phyloP scores from a whole-genome alignment of 2,329 filamentous ascomycete species.

The Fonsecaea pedrosoi region DNA sequence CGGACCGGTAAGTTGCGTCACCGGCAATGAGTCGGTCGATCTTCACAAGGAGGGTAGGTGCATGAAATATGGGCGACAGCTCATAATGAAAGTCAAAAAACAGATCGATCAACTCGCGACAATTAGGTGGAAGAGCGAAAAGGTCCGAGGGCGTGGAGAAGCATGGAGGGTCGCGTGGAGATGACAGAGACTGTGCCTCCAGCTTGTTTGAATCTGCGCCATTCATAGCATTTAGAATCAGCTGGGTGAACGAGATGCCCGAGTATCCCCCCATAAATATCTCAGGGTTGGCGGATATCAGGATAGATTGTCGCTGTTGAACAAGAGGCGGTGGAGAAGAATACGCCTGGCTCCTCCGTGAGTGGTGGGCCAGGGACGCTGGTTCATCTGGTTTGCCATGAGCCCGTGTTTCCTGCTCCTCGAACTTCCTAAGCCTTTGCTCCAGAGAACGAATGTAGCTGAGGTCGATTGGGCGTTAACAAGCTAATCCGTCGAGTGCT shows the following conservation, averaged over 20 bases:
- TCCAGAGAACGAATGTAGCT: background rate
- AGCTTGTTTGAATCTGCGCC: constrained; percentile 1
- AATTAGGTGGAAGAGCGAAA: background rate
- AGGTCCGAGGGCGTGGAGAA: background rate
- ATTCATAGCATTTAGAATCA: constrained; percentile 3
- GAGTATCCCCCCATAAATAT: constrained; percentile 2
- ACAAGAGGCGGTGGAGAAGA: background rate
- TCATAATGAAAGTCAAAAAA: constrained; percentile 5
- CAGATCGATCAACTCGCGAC: background rate
- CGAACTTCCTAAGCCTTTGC: constrained; percentile 3
- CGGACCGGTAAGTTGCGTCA: background rate
- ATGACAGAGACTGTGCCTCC: constrained; percentile 1
- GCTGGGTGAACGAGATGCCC: constrained; percentile 1
- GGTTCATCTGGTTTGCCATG: background rate
- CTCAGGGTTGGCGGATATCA: background rate
- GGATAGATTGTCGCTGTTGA: background rate
- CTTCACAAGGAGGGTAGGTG: background rate
- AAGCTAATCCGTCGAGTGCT: background rate
- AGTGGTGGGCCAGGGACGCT: background rate
- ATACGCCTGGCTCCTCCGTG: background rate
- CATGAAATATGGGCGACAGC: constrained; percentile 4
- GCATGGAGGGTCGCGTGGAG: background rate
- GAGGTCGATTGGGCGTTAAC: background rate
- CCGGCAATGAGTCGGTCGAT: background rate
- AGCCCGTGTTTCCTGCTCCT: background rate